Base-by-base conservation (phyloP, 441 rosid genomes). In the Erodium chrysanthum region DNA sequence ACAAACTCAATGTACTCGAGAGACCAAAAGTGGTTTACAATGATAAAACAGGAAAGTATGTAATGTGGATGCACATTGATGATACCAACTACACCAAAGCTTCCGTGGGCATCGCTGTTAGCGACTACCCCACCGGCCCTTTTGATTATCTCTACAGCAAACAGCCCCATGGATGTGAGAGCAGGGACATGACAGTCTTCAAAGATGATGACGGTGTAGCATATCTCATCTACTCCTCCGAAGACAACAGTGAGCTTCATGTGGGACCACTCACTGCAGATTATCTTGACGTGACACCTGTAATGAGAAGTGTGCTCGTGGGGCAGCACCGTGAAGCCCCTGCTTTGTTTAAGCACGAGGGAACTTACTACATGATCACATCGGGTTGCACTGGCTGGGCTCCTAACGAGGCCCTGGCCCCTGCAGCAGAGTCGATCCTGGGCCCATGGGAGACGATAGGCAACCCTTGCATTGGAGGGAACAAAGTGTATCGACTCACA, bases 1-100 rank as follows among this genome's bases (percentile, higher is more conserved):
- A 90, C 68, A 91, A 84, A 78, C 84, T 83, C 59, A 93, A 89
- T 5, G 98, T 91, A 70, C 92, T 93, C 21, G 98, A 93, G 77
- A 81, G 97, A 77, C 97, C 97, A 5, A 93, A 93, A 82, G 97
- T 93, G 37, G 74, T 91, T 33, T 88, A 86, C 89, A 91, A 89
- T 59, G 86, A 81, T 14, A 82, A 67, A 60, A 88, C 93, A 0
- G 81, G 78, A 15, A 91, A 91, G 65, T 93, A 93, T 35, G 89
- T 91, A 44, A 93, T 93, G 96, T 93, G 98, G 97, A 91, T 93
- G 98, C 98, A 93, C 73, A 82, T 91, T 4, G 98, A 93, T 33
- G 93, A 91, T 72, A 81, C 79, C 65, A 93, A 93, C 83, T 93
- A 93, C 75, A 93, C 98, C 42, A 93, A 90, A 84, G 98, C 98